Evolutionary conservation across 164 flowering plant genomes (phyloP).

Genomic region (Paratinospora sagittata): DNA sequence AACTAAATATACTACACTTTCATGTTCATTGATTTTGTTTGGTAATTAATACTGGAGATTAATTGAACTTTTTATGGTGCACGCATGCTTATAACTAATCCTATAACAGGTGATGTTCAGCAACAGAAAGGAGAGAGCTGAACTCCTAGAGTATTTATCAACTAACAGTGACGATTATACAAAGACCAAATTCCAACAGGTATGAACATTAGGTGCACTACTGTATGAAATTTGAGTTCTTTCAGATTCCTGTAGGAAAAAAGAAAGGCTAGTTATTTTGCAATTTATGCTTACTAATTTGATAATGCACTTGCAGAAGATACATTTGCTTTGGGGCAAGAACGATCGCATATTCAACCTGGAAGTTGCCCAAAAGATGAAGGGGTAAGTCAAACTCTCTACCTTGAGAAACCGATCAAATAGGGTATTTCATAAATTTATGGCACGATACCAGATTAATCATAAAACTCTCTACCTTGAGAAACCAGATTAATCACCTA

Average conservation of each 20-base stretch:
- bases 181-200: conserved; percentile 65
- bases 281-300: neutral
- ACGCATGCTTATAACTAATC: neutral
- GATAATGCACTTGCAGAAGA: conserved; percentile 36
- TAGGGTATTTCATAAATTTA: neutral
- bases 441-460: too few relatives aligned
- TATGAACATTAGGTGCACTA: too few relatives aligned
- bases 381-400: conserved; percentile 42
- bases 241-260: too few relatives aligned
- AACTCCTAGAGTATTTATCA: conserved; percentile 63
- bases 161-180: conserved; percentile 55
- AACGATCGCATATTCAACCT: conserved; percentile 69
- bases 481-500: too few relatives aligned
- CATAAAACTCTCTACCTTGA: too few relatives aligned
- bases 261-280: neutral
- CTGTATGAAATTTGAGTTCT: too few relatives aligned
- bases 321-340: conserved; percentile 92
- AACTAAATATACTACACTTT: too few relatives aligned
- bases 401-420: neutral
- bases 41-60: neutral
- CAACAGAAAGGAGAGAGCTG: conserved; percentile 80
- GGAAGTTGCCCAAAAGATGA: conserved; percentile 73
- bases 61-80: neutral
- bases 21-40: neutral
- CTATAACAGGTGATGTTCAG: conserved; percentile 80